Base-by-base conservation (phyloP, 2,329 filamentous ascomycete genomes). In the Trichoderma sp. region DNA sequence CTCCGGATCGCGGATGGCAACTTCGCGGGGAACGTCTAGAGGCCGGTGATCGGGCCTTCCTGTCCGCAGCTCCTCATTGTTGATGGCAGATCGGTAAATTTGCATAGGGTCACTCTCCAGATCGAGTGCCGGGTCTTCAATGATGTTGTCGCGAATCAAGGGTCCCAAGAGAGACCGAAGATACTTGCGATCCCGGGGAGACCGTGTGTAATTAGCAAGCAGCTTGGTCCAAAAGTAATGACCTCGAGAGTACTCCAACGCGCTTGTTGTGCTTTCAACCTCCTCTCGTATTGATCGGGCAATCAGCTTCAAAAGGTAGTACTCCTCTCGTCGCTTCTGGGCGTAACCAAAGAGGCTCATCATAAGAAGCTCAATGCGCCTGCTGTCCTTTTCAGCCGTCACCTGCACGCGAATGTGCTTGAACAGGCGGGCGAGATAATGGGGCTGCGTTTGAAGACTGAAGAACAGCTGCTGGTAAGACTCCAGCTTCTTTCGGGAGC, bases 381-480 rank as follows among this genome's bases (percentile, higher is more conserved):
- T 97, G 80, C 91, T 92, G 78, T 99, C 96, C 81, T 96, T 97
- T 77, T 99, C 96, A 0, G 94, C 85, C 1, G 93, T 93, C 55
- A 92, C 93, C 76, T 93, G 88, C 81, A 97, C 93, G 34, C 94
- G 91, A 34, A 98, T 84, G 57, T 92, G 89, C 79, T 90, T 91
- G 86, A 98, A 98, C 1, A 98, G 86, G 13, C 95, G 89, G 32
- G 95, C 93, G 55, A 99, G 88, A 78, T 99, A 99, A 74, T 97
- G 93, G 4, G 96, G 93, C 77, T 99, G 97, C 0, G 96, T 99
- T 80, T 99, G 96, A 4, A 99, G 88, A 73, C 95, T 92, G 85
- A 99, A 98, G 84, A 99, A 99, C 15, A 99, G 88, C 78, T 98
- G 94, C 81, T 99, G 97, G 80, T 99, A 99, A 28, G 94, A 93